These are phyloP conservation scores for Calocera cornea DNA, from an alignment of 768 basidiomycete species.

Conservation along the genomic window DNA sequence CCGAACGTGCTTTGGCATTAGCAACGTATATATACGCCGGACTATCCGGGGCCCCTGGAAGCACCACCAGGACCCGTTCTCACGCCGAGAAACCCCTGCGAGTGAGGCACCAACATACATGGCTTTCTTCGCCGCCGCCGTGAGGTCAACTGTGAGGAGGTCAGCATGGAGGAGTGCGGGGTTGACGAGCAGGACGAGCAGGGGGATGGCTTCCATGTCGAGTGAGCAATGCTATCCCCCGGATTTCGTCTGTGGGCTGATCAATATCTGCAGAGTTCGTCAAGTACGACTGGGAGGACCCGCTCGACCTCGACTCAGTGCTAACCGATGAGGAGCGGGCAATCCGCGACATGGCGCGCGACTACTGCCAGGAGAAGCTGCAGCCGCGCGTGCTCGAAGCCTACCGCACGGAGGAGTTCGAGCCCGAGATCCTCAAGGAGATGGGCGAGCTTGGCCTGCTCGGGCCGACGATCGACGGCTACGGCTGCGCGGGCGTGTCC, in stretches of 20 bases:
- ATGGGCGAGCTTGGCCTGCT: slow-evolving; percentile 88
- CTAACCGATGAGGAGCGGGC: slow-evolving; percentile 83
- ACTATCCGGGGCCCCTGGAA: neutral
- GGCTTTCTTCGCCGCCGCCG: neutral
- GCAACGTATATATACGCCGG: neutral
- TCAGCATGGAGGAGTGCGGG: neutral
- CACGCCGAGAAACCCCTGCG: neutral
- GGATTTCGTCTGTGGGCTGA: neutral
- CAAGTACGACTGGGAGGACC: slow-evolving; percentile 37
- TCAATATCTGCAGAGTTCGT: slow-evolving; percentile 18
- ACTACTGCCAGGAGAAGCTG: slow-evolving; percentile 76
- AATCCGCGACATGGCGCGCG: slow-evolving; percentile 66
- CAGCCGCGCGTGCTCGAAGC: slow-evolving; percentile 78
- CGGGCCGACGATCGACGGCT: slow-evolving; percentile 84
- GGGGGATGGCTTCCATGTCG: neutral
- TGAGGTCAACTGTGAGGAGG: neutral
- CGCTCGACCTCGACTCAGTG: slow-evolving; percentile 61
- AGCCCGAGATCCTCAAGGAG: slow-evolving; percentile 61
- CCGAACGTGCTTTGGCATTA: neutral
- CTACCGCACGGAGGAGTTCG: slow-evolving; percentile 82
- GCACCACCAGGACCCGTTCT: neutral
- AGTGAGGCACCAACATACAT: neutral
- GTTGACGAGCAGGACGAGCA: neutral
- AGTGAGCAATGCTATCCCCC: neutral
- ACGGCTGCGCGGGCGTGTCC: slow-evolving; percentile 84